Conservation (phyloP, 202 grass and related monocot genomes). For the Carex arenaria region DNA sequence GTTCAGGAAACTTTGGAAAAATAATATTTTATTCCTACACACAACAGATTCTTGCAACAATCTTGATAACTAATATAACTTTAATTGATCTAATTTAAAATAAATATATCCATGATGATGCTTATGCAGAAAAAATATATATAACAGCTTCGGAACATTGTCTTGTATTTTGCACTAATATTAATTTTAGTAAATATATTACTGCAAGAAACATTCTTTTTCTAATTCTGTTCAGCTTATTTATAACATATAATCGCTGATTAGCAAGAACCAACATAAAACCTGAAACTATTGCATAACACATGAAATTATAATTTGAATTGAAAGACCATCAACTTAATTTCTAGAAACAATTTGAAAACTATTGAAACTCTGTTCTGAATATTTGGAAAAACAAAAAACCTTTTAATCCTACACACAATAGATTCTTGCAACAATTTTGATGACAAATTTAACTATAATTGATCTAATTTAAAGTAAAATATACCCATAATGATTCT, state of each 20-base stretch:
- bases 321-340: neutral
- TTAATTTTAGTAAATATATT: neutral
- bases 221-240: neutral
- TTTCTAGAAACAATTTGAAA: neutral
- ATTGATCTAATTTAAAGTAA: neutral
- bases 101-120: neutral
- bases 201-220: neutral
- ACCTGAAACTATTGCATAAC: neutral
- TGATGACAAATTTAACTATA: neutral
- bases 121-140: neutral
- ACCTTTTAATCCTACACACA: neutral
- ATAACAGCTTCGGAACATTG: neutral
- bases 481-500: neutral
- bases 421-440: neutral
- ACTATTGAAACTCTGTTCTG: neutral
- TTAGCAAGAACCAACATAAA: neutral
- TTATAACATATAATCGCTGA: neutral
- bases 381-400: neutral
- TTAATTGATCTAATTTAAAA: neutral
- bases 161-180: neutral
- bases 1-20: neutral
- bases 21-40: neutral
- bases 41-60: neutral
- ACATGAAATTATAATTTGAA: neutral
- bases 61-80: neutral